A percentile compares a stretch with the other conserved stretches of the same genome.
Conservation (phyloP, 2,329 filamentous ascomycete genomes). For the Pseudopyricularia javanii region DNA sequence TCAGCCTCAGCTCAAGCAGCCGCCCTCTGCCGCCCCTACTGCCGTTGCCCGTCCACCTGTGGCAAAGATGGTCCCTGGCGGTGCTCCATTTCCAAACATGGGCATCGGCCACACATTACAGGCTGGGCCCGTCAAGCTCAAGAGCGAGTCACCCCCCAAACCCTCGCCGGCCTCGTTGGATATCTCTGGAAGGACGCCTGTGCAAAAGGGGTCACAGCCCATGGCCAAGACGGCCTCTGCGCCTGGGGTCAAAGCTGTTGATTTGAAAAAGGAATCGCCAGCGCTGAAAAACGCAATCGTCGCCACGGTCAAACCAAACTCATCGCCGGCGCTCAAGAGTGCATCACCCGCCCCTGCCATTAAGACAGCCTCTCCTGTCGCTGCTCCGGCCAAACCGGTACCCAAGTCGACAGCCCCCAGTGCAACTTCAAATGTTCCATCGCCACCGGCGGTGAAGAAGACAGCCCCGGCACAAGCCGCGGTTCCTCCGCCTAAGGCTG, state of each 20-base stretch:
- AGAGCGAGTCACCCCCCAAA: conserved; percentile 13
- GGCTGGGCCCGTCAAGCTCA: conserved; percentile 11
- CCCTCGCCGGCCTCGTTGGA: conserved; percentile 8
- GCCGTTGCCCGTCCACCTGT: not conserved
- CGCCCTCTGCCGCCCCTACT: not conserved
- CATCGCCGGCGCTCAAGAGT: conserved; percentile 5
- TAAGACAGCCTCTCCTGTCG: conserved; percentile 11
- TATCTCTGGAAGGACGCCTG: conserved; percentile 5
- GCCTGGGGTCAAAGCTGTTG: not conserved
- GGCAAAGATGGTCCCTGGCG: not conserved
- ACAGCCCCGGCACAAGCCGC: conserved; percentile 6
- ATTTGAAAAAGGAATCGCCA: conserved; percentile 4
- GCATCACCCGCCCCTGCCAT: conserved; percentile 2
- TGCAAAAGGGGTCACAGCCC: conserved; percentile 2
- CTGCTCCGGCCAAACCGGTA: conserved; percentile 9
- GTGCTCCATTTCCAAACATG: conserved; percentile 46
- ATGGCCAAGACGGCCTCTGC: conserved; percentile 2
- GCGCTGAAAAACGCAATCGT: conserved; percentile 1
- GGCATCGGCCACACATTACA: conserved; percentile 27
- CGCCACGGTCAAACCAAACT: not conserved
- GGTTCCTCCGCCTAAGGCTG: conserved; percentile 3
- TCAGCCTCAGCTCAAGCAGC: not conserved
- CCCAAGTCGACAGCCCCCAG: conserved; percentile 10
- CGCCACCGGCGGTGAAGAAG: conserved; percentile 10
- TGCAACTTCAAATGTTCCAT: not conserved